Percentiles rank a stretch among this genome's conserved stretches.
phyloP scores from a whole-genome alignment of 805 yeast genomes.

The Monosporozyma solicola region DNA sequence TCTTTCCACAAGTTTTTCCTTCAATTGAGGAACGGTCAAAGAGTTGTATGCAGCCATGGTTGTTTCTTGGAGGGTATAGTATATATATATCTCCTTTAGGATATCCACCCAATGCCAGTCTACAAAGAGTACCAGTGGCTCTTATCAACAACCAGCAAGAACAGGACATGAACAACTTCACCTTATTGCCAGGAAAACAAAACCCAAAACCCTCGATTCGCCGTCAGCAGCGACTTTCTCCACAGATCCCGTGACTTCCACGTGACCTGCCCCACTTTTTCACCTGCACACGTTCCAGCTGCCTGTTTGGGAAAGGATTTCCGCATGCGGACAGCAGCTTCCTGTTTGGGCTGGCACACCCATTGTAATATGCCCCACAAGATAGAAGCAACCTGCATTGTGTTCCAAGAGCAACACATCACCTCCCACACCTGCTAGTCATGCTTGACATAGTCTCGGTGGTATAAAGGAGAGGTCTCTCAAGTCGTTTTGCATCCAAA shows the following conservation, averaged over 20 bases:
- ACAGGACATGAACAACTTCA: not conserved
- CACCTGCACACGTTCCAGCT: not conserved
- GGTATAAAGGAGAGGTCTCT: no score
- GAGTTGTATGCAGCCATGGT: slow-evolving; percentile 47
- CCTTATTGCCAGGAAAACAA: not conserved
- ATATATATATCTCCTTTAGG: not conserved
- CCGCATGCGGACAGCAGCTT: not conserved
- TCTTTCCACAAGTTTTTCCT: slow-evolving; percentile 59
- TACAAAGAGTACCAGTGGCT: not conserved
- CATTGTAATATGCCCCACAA: no score
- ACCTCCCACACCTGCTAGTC: no score
- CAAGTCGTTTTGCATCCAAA: no score
- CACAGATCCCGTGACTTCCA: not conserved
- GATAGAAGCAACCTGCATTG: no score
- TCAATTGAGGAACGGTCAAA: slow-evolving; percentile 77
- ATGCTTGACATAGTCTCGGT: no score
- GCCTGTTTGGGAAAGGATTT: not conserved
- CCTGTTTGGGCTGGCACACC: not conserved
- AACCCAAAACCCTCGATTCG: not conserved
- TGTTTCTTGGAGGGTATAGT: not conserved
- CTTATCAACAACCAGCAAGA: not conserved
- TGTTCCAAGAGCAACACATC: no score
- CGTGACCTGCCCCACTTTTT: not conserved
- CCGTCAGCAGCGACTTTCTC: not conserved
- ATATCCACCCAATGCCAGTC: no score